These are phyloP conservation scores for Jaapia argillacea DNA, from an alignment of 768 basidiomycete genomes.

Conservation along the genomic window DNA sequence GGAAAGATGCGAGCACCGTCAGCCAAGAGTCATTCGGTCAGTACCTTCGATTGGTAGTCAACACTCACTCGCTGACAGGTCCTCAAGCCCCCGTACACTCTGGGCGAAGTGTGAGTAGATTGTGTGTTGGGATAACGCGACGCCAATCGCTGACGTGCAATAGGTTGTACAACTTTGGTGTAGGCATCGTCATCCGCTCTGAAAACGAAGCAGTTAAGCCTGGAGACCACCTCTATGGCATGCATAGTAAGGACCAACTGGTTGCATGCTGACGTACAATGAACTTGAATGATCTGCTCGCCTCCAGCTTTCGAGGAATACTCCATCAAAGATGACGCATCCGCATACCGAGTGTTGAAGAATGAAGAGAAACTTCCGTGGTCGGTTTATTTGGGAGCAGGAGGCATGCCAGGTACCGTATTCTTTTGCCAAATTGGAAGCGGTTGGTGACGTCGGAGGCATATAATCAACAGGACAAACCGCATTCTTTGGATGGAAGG, in stretches of 20 bases:
- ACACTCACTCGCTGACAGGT: no score
- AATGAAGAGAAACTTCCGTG: conserved; percentile 34
- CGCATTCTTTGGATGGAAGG: conserved; percentile 18
- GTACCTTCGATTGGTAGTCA: no score
- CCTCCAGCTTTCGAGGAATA: conserved; percentile 32
- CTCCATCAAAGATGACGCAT: conserved; percentile 16
- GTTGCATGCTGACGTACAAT: no score
- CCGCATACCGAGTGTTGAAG: conserved; percentile 19
- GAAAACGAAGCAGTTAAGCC: conserved; percentile 21
- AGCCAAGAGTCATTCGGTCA: background rate
- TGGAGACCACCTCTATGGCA: conserved; percentile 32
- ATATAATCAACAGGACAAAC: no score
- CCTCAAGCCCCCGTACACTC: no score
- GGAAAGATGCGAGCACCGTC: conserved; percentile 8
- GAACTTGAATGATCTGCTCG: background rate
- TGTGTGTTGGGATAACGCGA: no score
- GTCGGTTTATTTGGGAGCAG: conserved; percentile 37
- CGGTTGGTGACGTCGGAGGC: no score
- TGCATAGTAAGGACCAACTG: conserved; percentile 9
- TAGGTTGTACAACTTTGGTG: conserved; percentile 22
- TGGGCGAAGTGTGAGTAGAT: no score
- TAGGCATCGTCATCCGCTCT: conserved; percentile 36
- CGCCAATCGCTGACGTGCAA: no score
- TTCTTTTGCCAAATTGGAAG: no score
- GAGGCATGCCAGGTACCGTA: conserved; percentile 28